phyloP scores from a whole-genome alignment of 805 yeast species.

The Ogataea minuta region DNA sequence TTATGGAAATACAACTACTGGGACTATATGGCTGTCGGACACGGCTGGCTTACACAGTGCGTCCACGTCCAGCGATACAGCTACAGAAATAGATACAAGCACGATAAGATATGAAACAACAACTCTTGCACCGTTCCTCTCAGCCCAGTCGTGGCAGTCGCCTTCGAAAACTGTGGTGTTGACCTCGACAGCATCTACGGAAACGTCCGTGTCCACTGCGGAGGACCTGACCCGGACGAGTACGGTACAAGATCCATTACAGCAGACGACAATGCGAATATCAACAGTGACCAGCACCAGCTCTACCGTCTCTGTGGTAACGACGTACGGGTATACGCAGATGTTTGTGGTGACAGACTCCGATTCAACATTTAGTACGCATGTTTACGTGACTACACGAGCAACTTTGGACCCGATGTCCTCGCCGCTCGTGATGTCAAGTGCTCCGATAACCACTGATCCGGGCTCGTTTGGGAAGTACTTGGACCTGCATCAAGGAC shows the following conservation, averaged over 20 bases:
- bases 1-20: slow-evolving; percentile 14
- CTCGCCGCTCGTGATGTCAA: slow-evolving; percentile 16
- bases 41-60: neutral
- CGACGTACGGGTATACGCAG: slow-evolving; percentile 29
- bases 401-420: slow-evolving; percentile 16
- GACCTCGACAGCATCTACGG: too few relatives aligned
- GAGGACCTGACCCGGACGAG: too few relatives aligned
- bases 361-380: slow-evolving; percentile 27
- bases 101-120: too few relatives aligned
- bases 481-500: neutral
- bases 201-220: too few relatives aligned
- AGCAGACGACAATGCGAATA: too few relatives aligned
- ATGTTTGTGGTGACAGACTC: slow-evolving; percentile 30
- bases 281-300: neutral
- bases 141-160: too few relatives aligned
- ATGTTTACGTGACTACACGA: slow-evolving; percentile 21
- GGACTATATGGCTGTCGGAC: neutral
- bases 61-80: neutral
- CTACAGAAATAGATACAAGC: neutral
- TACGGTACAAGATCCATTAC: too few relatives aligned
- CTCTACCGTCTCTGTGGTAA: slow-evolving; percentile 1
- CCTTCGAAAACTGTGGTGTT: too few relatives aligned
- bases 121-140: too few relatives aligned
- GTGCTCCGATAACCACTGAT: slow-evolving; percentile 32
- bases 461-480: slow-evolving; percentile 17